Conservation (phyloP, 2,329 filamentous ascomycete species). For the Rhynchosporium agropyri region DNA sequence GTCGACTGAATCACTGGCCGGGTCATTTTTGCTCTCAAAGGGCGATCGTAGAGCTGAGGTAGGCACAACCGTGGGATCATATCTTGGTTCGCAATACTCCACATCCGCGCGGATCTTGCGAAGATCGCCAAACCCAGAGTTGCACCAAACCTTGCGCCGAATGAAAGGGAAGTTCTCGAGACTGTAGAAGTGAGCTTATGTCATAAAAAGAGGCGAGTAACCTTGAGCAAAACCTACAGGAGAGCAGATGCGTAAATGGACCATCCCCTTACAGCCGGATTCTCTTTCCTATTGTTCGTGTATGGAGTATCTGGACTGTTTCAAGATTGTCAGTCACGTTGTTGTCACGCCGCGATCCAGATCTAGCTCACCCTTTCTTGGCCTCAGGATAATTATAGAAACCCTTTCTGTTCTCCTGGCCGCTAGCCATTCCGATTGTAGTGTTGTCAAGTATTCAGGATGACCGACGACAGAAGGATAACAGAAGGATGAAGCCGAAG, state of each 20-base stretch:
- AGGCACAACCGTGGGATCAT: constrained; percentile 31
- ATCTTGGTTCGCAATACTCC: constrained; percentile 31
- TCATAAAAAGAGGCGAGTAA: not conserved
- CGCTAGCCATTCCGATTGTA: constrained; percentile 12
- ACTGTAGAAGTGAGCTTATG: constrained; percentile 23
- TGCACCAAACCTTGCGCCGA: constrained; percentile 27
- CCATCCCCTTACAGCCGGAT: constrained; percentile 28
- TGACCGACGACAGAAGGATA: too few relatives aligned
- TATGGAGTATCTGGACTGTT: constrained; percentile 29
- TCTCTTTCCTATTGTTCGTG: constrained; percentile 27
- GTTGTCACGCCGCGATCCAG: not conserved
- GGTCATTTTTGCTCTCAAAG: constrained; percentile 21
- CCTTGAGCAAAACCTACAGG: constrained; percentile 20
- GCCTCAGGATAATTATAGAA: constrained; percentile 26
- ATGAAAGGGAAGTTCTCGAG: constrained; percentile 29
- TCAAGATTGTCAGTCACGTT: constrained; percentile 17
- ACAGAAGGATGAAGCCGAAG: not conserved
- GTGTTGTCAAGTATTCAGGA: not conserved
- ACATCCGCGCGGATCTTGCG: constrained; percentile 26
- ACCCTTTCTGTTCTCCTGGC: constrained; percentile 20
- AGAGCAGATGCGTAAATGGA: constrained; percentile 23
- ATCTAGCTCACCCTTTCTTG: constrained; percentile 22
- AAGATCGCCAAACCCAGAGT: constrained; percentile 29
- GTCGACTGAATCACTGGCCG: not conserved
- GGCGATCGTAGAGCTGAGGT: constrained; percentile 8